Percentiles rank a stretch among this genome's conserved stretches.
These are phyloP conservation scores for Aegilops tauschii DNA, from an alignment of 176 grass and related monocot species.

Conservation along the genomic window DNA sequence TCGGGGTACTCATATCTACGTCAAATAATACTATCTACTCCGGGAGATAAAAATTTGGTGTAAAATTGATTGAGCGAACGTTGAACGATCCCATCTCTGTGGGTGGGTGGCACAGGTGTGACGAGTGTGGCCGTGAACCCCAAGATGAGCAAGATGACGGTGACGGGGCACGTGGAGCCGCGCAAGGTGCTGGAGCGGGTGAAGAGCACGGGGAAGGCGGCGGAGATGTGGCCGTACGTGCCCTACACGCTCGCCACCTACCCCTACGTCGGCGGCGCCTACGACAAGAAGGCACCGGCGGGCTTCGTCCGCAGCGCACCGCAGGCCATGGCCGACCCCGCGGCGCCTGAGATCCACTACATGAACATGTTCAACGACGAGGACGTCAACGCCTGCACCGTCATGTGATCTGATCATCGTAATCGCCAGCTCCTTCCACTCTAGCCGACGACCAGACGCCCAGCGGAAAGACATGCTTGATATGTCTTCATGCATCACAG, in stretches of 20 bases:
- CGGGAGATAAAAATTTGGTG: not conserved
- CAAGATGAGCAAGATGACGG: conserved; percentile 69
- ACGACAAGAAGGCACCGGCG: conserved; percentile 84
- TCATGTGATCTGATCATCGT: conserved; percentile 49
- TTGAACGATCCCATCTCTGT: not conserved
- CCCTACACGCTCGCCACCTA: conserved; percentile 56
- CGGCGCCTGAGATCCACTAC: conserved; percentile 40
- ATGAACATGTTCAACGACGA: conserved; percentile 80
- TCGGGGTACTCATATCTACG: conserved; percentile 22
- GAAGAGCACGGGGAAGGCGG: conserved; percentile 58
- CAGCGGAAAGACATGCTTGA: not conserved
- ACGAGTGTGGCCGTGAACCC: conserved; percentile 58
- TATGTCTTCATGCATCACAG: not conserved
- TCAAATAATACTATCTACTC: not conserved
- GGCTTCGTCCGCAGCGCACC: conserved; percentile 60
- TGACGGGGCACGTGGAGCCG: conserved; percentile 74
- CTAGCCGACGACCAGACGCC: not conserved
- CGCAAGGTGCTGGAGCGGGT: conserved; percentile 65
- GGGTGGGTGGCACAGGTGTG: conserved; percentile 34
- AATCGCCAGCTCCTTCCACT: not conserved
- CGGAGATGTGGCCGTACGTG: conserved; percentile 82
- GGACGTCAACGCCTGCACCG: conserved; percentile 56
- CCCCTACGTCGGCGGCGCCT: conserved; percentile 71
- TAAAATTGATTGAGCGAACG: not conserved
- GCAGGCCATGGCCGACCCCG: conserved; percentile 58